Evolutionary conservation across 345 rosid species (phyloP).

Genomic region (Rhodamnia rubescens): DNA sequence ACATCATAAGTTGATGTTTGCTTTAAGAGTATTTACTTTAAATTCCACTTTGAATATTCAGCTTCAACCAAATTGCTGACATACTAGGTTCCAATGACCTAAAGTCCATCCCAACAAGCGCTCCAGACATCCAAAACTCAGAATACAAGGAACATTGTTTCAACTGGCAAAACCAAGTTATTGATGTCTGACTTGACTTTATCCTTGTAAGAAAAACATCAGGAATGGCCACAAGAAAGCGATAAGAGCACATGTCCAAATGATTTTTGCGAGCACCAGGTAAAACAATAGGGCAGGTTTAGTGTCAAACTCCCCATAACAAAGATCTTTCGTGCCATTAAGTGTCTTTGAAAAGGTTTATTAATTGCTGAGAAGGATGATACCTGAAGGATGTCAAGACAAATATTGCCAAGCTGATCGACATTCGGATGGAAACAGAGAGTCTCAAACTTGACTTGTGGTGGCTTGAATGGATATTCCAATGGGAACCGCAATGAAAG

Average conservation of each 20-base stretch:
- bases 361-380: background rate
- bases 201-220: background rate
- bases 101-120: background rate
- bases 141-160: background rate
- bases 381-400: constrained; percentile 76
- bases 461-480: constrained; percentile 65
- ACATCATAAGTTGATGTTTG: background rate
- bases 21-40: background rate
- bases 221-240: background rate
- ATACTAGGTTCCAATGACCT: background rate
- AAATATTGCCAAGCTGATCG: constrained; percentile 52
- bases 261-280: background rate
- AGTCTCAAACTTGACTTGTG: constrained; percentile 56
- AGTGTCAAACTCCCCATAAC: background rate
- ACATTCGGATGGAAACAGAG: constrained; percentile 68
- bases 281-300: background rate
- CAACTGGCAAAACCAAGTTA: background rate
- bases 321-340: background rate
- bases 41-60: background rate
- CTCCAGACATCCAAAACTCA: background rate
- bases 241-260: background rate
- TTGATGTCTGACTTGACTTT: background rate
- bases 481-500: constrained; percentile 47
- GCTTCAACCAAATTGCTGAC: background rate
- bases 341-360: background rate